Conservation (phyloP, 1,139 yeast genomes). For the Pichia inconspicua region DNA sequence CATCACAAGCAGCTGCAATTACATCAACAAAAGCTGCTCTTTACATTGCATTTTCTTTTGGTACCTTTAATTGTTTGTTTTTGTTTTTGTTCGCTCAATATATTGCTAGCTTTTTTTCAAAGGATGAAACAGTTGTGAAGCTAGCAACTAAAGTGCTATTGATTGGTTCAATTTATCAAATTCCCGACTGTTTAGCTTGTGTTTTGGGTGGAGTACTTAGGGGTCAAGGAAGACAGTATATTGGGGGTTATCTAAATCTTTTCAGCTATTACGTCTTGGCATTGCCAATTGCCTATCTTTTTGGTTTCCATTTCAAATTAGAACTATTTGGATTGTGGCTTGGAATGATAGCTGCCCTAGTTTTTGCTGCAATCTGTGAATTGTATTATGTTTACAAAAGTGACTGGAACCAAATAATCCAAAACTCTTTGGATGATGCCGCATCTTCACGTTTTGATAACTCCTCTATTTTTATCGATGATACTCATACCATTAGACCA, state of each 20-base stretch:
- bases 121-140: conserved; percentile 40
- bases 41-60: conserved; percentile 36
- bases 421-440: conserved; percentile 23
- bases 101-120: conserved; percentile 44
- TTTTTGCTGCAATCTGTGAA: conserved; percentile 40
- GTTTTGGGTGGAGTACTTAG: conserved; percentile 52
- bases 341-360: conserved; percentile 51
- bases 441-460: conserved; percentile 5
- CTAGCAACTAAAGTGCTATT: conserved; percentile 47
- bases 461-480: conserved; percentile 5
- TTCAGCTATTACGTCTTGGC: conserved; percentile 53
- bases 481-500: conserved; percentile 3
- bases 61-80: conserved; percentile 28
- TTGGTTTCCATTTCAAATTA: conserved; percentile 41
- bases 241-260: conserved; percentile 54
- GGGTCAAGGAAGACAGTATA: conserved; percentile 62
- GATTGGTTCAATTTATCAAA: conserved; percentile 51
- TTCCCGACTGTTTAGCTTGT: conserved; percentile 49
- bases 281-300: conserved; percentile 47
- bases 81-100: conserved; percentile 34
- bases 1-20: conserved; percentile 44
- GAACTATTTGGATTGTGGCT: conserved; percentile 53
- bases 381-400: conserved; percentile 39
- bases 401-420: conserved; percentile 51
- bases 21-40: conserved; percentile 37